Evolutionary conservation across 805 yeast species (phyloP), one percentile per base, ranked within the genome.

Genomic region (Maudiozyma pseudohumilis): DNA sequence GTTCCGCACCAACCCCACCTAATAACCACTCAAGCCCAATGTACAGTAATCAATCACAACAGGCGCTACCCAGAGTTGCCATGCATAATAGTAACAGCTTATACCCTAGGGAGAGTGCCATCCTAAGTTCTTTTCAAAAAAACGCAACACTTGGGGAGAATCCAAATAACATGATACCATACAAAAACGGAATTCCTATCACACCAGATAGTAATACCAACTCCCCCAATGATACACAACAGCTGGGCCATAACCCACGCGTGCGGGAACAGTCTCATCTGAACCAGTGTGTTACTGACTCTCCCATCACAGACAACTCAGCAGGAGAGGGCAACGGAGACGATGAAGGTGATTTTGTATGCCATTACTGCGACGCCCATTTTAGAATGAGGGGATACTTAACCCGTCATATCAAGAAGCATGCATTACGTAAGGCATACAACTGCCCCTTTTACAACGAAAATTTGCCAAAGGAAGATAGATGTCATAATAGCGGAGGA

Each of bases 351-450:
- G 46, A 46, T 10, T 74, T 70, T 50, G 59, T 59, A 32, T 88
- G 97, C 63, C 76, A 79, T 17, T 74, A 75, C 48, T 88, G 97
- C 61, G 73, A 74, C 41, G 80, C 95, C 0, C 71, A 68, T 37
- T 88, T 88, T 64, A 72, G 77, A 43, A 82, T 88, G 25, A 78
- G 84, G 59, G 95, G 96, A 2, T 87, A 87, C 57, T 66, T 88
- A 48, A 88, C 96, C 0, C 76, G 96, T 46, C 97, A 88, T 60
- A 66, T 85, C 54, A 85, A 87, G 66, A 88, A 88, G 56, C 97
- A 88, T 59, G 87, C 87, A 5, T 64, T 74, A 19, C 71, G 72
- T 35, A 88, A 87, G 63, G 96, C 95, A 2, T 88, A 82, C 58
- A 80, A 61, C 60, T 67, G 67, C 41, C 63, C 67, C 1, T 53